Percentiles rank a stretch among this genome's conserved stretches.
These are phyloP conservation scores for Clitopilus passeckerianus DNA, from an alignment of 768 basidiomycete species.

Conservation along the genomic window DNA sequence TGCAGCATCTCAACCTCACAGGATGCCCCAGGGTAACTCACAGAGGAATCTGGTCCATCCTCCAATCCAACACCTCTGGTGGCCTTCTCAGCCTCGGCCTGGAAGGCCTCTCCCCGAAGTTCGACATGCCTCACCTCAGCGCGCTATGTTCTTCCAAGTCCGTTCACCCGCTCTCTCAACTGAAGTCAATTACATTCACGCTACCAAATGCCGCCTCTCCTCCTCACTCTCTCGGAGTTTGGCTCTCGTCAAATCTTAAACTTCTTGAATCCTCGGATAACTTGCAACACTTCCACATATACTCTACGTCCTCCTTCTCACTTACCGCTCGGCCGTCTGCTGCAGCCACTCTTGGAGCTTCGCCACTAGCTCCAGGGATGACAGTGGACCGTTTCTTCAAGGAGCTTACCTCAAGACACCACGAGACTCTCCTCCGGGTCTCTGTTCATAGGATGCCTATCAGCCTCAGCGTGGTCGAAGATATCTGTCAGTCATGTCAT, in stretches of 20 bases:
- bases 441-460: constrained; percentile 64
- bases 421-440: constrained; percentile 45
- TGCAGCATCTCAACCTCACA: constrained; percentile 56
- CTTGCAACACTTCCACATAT: constrained; percentile 48
- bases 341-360: background rate
- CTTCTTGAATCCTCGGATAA: constrained; percentile 44
- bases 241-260: constrained; percentile 46
- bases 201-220: constrained; percentile 21
- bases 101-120: constrained; percentile 56
- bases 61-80: constrained; percentile 30
- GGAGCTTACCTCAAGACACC: constrained; percentile 45
- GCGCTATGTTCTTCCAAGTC: background rate
- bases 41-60: constrained; percentile 45
- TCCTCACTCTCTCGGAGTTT: constrained; percentile 29
- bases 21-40: constrained; percentile 73
- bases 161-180: constrained; percentile 27
- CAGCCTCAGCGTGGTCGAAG: constrained; percentile 38
- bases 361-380: background rate
- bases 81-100: constrained; percentile 54
- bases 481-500: constrained; percentile 51
- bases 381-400: constrained; percentile 36
- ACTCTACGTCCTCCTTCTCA: constrained; percentile 37
- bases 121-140: constrained; percentile 17
- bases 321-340: background rate
- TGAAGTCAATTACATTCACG: constrained; percentile 58